Evolutionary conservation across 2,329 filamentous ascomycete species (phyloP), one percentile per base, ranked within the genome.

Genomic region (Helotiales sp.): DNA sequence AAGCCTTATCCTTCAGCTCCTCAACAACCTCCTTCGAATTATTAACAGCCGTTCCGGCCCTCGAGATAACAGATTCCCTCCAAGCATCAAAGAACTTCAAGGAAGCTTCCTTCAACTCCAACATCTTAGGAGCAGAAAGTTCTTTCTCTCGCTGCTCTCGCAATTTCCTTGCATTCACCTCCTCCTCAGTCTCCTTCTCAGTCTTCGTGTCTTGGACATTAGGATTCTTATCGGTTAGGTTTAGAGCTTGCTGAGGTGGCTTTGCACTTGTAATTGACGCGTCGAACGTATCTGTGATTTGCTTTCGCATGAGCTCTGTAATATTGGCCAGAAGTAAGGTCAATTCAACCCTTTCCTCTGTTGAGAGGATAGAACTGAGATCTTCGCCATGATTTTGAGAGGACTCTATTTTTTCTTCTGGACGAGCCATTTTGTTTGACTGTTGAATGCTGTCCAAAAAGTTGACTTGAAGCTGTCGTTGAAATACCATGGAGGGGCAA

Each of bases 71-170:
- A 13, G 83, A 82, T 6, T 87, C 84, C 73, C 92, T 87, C 95
- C 95, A 98, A 70, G 93, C 90, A 66, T 91, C 88, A 76, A 95
- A 97, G 76, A 90, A 89, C 6, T 84, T 80, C 5, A 96, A 77
- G 1, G 89, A 85, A 63, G 91, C 89, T 69, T 86, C 88, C 80
- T 89, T 93, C 73, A 93, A 79, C 73, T 92, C 89, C 65, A 84
- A 80, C 69, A 90, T 83, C 63, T 82, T 82, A 2, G 80, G 80
- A 2, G 79, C 79, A 20, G 80, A 81, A 10, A 87, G 76, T 67
- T 87, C 85, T 70, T 83, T 83, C 73, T 82, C 79, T 50, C 83
- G 75, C 57, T 79, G 72, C 61, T 75, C 75, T 10, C 69, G 65
- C 55, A 76, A 72, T 32, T 77, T 77, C 24, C 73, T 63, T 3